Base-by-base conservation (phyloP, 805 yeast genomes). In the Candida ulmi region DNA sequence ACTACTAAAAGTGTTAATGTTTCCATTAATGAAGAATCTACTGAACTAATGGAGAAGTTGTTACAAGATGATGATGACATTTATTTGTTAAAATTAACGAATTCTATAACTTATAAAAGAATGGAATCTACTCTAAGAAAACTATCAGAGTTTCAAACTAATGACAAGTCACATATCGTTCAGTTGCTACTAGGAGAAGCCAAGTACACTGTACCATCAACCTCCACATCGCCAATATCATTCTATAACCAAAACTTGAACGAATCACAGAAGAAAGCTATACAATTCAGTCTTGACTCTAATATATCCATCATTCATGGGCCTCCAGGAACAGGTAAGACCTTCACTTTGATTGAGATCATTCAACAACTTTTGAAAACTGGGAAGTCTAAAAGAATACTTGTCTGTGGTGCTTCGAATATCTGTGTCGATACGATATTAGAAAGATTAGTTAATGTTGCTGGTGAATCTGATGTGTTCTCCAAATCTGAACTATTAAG, bases 341-440 rank as follows among this genome's bases (percentile, higher is more conserved):
- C 98, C 0, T 82, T 81, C 46, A 90, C 97, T 0, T 51, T 91
- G 6, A 78, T 90, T 9, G 97, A 91, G 52, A 63, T 86, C 8
- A 80, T 88, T 28, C 74, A 83, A 37, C 96, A 90, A 54, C 64
- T 88, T 37, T 69, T 80, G 1, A 66, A 88, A 33, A 69, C 78
- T 1, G 65, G 64, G 8, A 62, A 60, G 24, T 74, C 75, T 8
- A 68, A 74, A 44, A 59, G 88, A 33, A 80, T 91, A 0, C 64
- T 91, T 23, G 90, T 91, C 0, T 90, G 97, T 63, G 97, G 96
- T 0, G 95, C 98, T 0, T 88, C 97, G 0, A 91, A 91, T 57
- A 80, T 88, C 13, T 78, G 96, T 1, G 95, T 90, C 1, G 98
- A 91, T 58, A 91, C 95, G 0, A 83, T 91, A 13, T 61, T 90